Conservation (phyloP, 2,329 filamentous ascomycete genomes). For the Diaporthe ilicicola region DNA sequence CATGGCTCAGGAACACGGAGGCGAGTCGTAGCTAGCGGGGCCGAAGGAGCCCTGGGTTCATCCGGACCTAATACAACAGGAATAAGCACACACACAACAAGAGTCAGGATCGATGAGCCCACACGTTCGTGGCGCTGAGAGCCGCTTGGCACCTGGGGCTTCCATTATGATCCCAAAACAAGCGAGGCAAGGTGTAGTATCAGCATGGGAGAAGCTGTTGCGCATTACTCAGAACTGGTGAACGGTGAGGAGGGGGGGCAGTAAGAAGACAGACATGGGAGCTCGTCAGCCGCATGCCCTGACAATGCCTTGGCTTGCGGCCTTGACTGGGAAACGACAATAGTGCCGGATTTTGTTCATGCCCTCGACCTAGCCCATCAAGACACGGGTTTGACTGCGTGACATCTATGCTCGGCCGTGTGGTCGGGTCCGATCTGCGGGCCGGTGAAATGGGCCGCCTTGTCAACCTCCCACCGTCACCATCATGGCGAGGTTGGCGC, state of each 20-base stretch:
- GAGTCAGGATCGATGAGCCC: slow-evolving; percentile 2
- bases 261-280: neutral
- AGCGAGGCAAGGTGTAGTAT: slow-evolving; percentile 1
- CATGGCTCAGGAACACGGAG: neutral
- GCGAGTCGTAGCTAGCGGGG: slow-evolving; percentile 5
- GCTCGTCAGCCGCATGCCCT: neutral
- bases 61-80: slow-evolving; percentile 5
- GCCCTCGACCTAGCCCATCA: neutral
- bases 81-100: neutral
- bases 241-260: neutral
- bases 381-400: neutral
- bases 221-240: neutral
- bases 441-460: slow-evolving; percentile 1
- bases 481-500: neutral
- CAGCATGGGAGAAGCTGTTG: neutral
- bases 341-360: neutral
- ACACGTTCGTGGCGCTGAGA: neutral
- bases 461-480: neutral
- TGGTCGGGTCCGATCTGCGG: neutral
- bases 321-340: neutral
- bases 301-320: slow-evolving; percentile 10
- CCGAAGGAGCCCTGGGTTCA: slow-evolving; percentile 3
- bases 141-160: neutral
- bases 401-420: neutral
- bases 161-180: slow-evolving; percentile 14